Conservation (phyloP, 2,329 filamentous ascomycete genomes). For the Fusarium buharicum region DNA sequence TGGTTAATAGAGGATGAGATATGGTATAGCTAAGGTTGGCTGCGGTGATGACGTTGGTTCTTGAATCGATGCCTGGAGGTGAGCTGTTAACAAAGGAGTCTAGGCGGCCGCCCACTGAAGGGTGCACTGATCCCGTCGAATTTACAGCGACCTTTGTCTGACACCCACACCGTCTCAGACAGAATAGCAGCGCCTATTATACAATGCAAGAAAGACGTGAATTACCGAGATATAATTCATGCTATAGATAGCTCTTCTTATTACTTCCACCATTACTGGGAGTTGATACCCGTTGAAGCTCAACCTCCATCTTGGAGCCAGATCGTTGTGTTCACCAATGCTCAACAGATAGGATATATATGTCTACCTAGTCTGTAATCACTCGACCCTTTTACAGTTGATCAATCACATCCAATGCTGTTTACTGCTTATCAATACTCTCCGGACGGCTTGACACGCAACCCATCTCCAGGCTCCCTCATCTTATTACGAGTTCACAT, state of each 20-base stretch:
- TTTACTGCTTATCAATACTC: not conserved
- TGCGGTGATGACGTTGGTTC: slow-evolving; percentile 27
- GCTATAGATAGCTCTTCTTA: no score
- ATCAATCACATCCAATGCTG: not conserved
- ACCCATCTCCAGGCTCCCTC: slow-evolving; percentile 1
- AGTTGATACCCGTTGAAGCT: not conserved
- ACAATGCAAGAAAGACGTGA: no score
- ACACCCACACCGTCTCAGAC: not conserved
- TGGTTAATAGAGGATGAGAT: not conserved
- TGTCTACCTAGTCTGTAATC: not conserved
- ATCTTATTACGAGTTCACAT: not conserved
- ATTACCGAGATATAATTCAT: no score
- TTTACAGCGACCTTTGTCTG: slow-evolving; percentile 8
- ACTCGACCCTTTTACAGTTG: not conserved
- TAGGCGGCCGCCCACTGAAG: slow-evolving; percentile 35
- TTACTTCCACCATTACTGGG: no score
- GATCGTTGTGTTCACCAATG: not conserved
- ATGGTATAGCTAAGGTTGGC: not conserved
- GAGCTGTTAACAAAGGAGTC: slow-evolving; percentile 1
- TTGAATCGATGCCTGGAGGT: slow-evolving; percentile 37
- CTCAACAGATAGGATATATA: not conserved
- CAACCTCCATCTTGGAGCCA: not conserved
- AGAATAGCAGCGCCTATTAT: no score
- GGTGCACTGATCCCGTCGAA: slow-evolving; percentile 18
- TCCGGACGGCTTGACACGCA: not conserved